A percentile compares a stretch with the other conserved stretches of the same genome.
Conservation (phyloP, 495 filamentous ascomycete genomes). For the Entonaema liquescens region DNA sequence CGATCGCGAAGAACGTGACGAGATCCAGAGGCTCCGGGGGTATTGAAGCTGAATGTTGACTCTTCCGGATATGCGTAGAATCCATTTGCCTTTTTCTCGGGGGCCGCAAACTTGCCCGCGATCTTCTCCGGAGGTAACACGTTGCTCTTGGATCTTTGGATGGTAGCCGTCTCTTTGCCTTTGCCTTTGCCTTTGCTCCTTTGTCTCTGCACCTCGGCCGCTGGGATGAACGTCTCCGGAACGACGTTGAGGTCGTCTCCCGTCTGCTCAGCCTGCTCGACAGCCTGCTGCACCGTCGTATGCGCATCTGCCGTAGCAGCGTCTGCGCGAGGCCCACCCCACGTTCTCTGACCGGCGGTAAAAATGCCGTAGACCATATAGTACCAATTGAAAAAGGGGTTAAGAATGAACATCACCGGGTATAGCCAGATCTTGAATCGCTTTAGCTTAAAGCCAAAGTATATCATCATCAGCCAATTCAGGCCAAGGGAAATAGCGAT, state of each 20-base stretch:
- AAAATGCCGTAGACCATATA: conserved; percentile 93
- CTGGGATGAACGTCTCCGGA: conserved; percentile 86
- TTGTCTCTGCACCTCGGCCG: conserved; percentile 62
- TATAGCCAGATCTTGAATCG: conserved; percentile 95
- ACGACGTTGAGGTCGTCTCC: conserved; percentile 95
- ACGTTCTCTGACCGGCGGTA: conserved; percentile 93
- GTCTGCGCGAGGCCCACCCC: conserved; percentile 95
- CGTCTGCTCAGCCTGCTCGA: conserved; percentile 76
- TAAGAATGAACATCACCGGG: conserved; percentile 93
- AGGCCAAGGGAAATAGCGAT: conserved; percentile 94
- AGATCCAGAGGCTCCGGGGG: conserved; percentile 50
- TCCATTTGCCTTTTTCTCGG: conserved; percentile 67
- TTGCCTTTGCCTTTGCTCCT: conserved; percentile 52
- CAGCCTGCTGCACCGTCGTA: conserved; percentile 84
- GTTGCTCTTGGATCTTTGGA: conserved; percentile 56
- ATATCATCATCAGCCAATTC: conserved; percentile 96
- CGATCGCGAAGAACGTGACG: conserved; percentile 63
- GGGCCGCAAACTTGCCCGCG: conserved; percentile 74
- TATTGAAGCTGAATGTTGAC: conserved; percentile 61
- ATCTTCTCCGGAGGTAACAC: conserved; percentile 77
- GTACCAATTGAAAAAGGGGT: conserved; percentile 98
- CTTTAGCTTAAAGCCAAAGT: conserved; percentile 86
- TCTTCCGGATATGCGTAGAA: conserved; percentile 71
- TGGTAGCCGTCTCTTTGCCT: conserved; percentile 52
- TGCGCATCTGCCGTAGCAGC: conserved; percentile 81